Percentiles rank a stretch among this genome's conserved stretches.
Conservation (phyloP, 1,284 basidiomycete genomes). For the Irpex lacteus region DNA sequence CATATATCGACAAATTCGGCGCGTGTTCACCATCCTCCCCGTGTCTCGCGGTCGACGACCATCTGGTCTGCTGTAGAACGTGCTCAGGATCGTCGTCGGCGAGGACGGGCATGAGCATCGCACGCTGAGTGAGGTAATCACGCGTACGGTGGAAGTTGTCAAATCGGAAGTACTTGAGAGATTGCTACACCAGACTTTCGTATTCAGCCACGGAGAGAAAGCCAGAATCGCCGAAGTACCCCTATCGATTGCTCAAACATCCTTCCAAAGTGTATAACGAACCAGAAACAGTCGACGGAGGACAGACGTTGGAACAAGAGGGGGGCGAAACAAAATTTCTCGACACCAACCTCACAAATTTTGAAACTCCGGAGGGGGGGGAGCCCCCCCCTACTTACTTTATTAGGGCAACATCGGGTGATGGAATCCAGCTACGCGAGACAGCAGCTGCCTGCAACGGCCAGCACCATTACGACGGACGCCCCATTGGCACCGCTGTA, state of each 20-base stretch:
- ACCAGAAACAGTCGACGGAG: background rate
- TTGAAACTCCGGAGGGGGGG: no score
- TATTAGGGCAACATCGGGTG: no score
- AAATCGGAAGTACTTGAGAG: no score
- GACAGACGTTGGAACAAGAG: background rate
- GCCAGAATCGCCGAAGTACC: background rate
- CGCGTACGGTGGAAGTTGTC: background rate
- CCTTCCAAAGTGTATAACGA: background rate
- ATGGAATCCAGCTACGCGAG: no score
- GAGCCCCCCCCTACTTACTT: no score
- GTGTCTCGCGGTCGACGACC: background rate
- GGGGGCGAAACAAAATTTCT: no score
- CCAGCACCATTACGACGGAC: no score
- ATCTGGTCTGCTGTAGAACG: background rate
- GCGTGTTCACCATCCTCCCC: background rate
- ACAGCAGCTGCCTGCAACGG: no score
- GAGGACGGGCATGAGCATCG: background rate
- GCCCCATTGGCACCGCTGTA: no score
- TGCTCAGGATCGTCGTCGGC: constrained; percentile 1
- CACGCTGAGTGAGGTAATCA: background rate
- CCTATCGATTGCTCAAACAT: no score
- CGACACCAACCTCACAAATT: no score
- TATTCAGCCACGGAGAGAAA: background rate
- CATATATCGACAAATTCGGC: constrained; percentile 1
- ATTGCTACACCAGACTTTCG: background rate